A percentile compares a stretch with the other conserved stretches of the same genome.
phyloP scores from a whole-genome alignment of 176 grass and related monocot genomes.

The Oryza rufipogon region DNA sequence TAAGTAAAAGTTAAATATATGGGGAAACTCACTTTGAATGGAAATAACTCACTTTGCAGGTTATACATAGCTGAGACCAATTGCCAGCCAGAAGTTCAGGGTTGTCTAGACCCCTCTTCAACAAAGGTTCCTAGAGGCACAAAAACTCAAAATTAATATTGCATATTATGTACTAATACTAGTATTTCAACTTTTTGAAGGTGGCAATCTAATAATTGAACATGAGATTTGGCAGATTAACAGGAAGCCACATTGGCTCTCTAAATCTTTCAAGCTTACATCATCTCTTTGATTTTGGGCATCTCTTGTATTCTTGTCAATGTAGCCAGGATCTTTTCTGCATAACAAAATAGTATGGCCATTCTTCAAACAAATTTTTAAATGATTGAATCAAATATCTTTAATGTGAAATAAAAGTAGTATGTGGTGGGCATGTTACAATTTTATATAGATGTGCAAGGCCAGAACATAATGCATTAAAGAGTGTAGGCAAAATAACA shows the following conservation, averaged over 20 bases:
- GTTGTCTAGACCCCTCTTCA: constrained; percentile 84
- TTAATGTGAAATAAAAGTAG: constrained; percentile 10
- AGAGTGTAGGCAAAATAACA: not conserved
- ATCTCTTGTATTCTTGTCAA: constrained; percentile 77
- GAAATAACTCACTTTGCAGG: constrained; percentile 81
- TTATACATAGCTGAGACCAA: constrained; percentile 93
- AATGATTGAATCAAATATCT: constrained; percentile 19
- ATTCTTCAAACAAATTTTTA: constrained; percentile 25
- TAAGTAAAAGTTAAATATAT: constrained; percentile 4
- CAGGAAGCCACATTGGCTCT: constrained; percentile 17
- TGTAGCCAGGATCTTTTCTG: constrained; percentile 98
- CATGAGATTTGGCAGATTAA: constrained; percentile 5
- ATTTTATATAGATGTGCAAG: constrained; percentile 14
- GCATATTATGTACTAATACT: constrained; percentile 12
- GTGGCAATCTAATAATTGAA: constrained; percentile 27
- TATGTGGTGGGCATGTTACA: not conserved
- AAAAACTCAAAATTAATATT: constrained; percentile 37
- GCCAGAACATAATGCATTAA: not conserved
- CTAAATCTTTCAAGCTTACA: constrained; percentile 61
- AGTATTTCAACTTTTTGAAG: constrained; percentile 22
- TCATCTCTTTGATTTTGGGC: constrained; percentile 86
- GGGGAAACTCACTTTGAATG: constrained; percentile 4
- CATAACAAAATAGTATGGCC: constrained; percentile 39
- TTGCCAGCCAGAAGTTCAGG: constrained; percentile 74
- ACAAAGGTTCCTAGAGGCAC: constrained; percentile 77